phyloP scores from a whole-genome alignment of 75 land plant genomes.

The Cupressus sempervirens region DNA sequence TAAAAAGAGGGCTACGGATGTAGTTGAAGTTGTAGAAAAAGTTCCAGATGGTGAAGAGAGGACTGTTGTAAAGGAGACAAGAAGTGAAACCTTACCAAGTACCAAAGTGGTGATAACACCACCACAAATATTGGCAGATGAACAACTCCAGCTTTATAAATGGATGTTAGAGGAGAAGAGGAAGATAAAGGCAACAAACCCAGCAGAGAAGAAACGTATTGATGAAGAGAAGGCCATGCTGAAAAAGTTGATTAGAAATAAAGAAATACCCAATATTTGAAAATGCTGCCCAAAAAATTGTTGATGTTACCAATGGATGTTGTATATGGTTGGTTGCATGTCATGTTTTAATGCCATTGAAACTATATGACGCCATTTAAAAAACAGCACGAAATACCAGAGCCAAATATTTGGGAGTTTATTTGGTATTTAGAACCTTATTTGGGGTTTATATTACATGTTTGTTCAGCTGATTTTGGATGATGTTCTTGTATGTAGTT shows the following conservation, averaged over 20 bases:
- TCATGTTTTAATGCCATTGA: background rate
- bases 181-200: slow-evolving; percentile 56
- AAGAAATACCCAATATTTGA: slow-evolving; percentile 29
- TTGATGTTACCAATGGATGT: background rate
- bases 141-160: slow-evolving; percentile 68
- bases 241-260: slow-evolving; percentile 64
- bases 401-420: background rate
- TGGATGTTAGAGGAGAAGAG: slow-evolving; percentile 91
- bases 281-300: background rate
- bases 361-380: background rate
- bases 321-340: background rate
- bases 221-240: slow-evolving; percentile 80
- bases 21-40: background rate
- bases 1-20: background rate
- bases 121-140: slow-evolving; percentile 40
- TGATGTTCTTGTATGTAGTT: background rate
- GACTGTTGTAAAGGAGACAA: slow-evolving; percentile 7
- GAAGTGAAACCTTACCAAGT: slow-evolving; percentile 1
- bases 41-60: slow-evolving; percentile 7
- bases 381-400: background rate
- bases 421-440: background rate
- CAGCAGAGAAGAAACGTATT: slow-evolving; percentile 68
- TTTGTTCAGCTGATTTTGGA: background rate
- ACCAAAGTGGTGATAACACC: background rate
- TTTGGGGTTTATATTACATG: background rate